Evolutionary conservation across 352 stramenopile genomes (phyloP), one percentile per base, ranked within the genome.

Genomic region (Pythium oligandrum): DNA sequence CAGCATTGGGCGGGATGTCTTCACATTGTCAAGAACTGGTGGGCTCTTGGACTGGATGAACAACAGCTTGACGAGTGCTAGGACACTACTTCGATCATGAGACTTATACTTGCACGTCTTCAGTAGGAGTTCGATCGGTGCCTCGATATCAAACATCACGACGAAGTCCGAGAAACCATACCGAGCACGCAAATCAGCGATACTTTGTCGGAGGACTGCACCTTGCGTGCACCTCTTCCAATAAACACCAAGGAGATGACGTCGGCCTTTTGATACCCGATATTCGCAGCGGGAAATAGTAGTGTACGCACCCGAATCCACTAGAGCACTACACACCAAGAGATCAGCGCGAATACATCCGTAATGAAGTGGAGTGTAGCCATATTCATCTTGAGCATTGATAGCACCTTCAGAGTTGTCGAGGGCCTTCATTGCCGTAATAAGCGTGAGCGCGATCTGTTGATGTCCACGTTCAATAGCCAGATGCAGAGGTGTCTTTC

Each of bases 341-440:
- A 71, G 32, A 31, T 74, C 68, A 1, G 54, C 68, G 11, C 68
- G 55, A 30, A 68, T 66, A 9, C 74, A 79, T 4, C 72, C 72
- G 47, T 86, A 86, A 34, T 88, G 77, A 4, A 88, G 57, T 10
- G 72, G 55, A 8, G 74, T 86, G 56, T 76, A 86, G 4, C 77
- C 77, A 37, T 75, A 40, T 38, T 68, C 45, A 51, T 88, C 77
- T 57, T 85, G 74, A 1, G 63, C 6, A 51, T 83, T 51, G 12
- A 80, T 43, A 9, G 57, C 53, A 32, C 59, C 40, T 9, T 51
- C 33, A 45, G 9, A 38, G 9, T 65, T 44, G 38, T 53, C 45
- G 30, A 58, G 47, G 4, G 48, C 35, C 6, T 54, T 63, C 31
- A 76, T 67, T 1, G 55, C 34, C 12, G 49, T 43, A n/a, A 88